Base-by-base conservation (phyloP, 2,329 filamentous ascomycete genomes). In the Ophiostoma perfectum region DNA sequence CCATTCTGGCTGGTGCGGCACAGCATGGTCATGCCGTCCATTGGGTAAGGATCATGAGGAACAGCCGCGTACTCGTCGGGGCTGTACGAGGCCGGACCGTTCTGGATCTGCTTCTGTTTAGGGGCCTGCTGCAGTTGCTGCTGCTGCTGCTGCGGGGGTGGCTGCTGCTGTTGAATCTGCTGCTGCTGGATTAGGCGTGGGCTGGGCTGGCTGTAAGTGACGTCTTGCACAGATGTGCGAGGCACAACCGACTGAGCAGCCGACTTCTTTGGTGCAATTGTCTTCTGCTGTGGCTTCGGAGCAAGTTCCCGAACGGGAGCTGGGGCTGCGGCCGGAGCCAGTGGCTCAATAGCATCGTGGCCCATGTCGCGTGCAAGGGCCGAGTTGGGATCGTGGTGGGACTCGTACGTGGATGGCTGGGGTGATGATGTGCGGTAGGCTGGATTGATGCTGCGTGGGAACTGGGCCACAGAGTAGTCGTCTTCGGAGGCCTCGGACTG, bases 361-460 rank as follows among this genome's bases (percentile, higher is more conserved):
- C 66, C 66, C 76, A 95, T 79, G 71, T 92, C 88, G 67, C 87
- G 84, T 7, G 89, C 89, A 68, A 95, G 80, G 60, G 86, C 84
- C 6, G 89, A 90, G 74, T 93, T 72, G 2, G 92, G 91, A 74
- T 97, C 93, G 76, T 97, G 91, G 73, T 97, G 93, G 47, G 93
- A 96, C 75, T 96, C 92, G 73, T 91, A 96, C 0, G 89, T 92
- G 3, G 95, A 97, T 11, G 94, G 94, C 75, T 97, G 93, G 1
- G 96, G 95, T 7, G 95, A 99, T 0, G 95, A 96, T n/a, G 90
- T 93, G 71, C 96, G 87, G 81, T 96, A 98, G 0, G 93, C 91
- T 18, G 96, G 94, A 75, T 99, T 99, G 79, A 97, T 97, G 67
- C 90, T 93, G 70, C 95, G 86, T 70, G 93, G 92, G 75, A 98